phyloP scores from a whole-genome alignment of 1,139 yeast species.

The Keqinozyma sinolaborantium region DNA sequence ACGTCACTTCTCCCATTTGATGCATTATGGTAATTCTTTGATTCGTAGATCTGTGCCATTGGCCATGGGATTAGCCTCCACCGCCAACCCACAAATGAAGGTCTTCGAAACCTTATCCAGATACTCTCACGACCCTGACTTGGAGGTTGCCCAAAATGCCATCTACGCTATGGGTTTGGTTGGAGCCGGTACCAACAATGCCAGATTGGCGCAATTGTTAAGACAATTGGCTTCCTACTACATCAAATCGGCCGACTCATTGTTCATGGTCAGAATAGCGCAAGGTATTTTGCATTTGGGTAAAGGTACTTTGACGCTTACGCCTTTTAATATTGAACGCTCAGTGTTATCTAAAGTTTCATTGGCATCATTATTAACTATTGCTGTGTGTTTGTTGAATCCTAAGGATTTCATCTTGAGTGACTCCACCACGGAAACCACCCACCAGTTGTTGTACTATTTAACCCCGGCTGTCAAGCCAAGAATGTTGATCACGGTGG shows the following conservation, averaged over 20 bases:
- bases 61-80: conserved; percentile 93
- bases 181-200: conserved; percentile 98
- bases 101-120: conserved; percentile 95
- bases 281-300: conserved; percentile 95
- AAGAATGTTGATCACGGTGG: conserved; percentile 88
- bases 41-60: conserved; percentile 94
- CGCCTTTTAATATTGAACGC: conserved; percentile 88
- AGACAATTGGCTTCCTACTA: conserved; percentile 95
- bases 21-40: conserved; percentile 95
- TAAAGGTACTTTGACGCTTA: conserved; percentile 88
- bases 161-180: conserved; percentile 96
- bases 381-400: conserved; percentile 78
- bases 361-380: conserved; percentile 84
- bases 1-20: conserved; percentile 94
- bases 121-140: conserved; percentile 92
- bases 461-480: conserved; percentile 90
- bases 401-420: conserved; percentile 67
- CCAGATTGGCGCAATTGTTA: conserved; percentile 91
- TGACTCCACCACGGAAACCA: conserved; percentile 53
- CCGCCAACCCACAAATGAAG: conserved; percentile 95
- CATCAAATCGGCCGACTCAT: conserved; percentile 82
- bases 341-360: conserved; percentile 85
- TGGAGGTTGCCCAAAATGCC: conserved; percentile 93
- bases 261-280: conserved; percentile 91
- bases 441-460: conserved; percentile 76